Base-by-base conservation (phyloP, 257 asterid genomes). In the Salvia miltiorrhiza region DNA sequence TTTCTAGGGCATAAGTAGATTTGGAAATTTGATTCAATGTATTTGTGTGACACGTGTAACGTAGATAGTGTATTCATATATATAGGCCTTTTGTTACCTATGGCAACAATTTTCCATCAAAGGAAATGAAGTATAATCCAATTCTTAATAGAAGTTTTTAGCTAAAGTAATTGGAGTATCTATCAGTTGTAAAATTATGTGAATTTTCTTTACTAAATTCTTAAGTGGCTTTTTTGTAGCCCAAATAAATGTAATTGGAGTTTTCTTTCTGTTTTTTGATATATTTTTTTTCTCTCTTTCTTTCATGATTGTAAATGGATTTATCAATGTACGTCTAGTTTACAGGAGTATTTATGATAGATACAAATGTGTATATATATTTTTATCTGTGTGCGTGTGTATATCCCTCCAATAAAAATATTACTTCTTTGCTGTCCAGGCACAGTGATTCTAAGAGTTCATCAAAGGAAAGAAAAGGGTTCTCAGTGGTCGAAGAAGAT, bases 381-480 rank as follows among this genome's bases (percentile, higher is more conserved):
- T n/a, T n/a, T n/a, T n/a, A n/a, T n/a, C n/a, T n/a, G n/a, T n/a
- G n/a, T n/a, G n/a, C n/a, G n/a, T n/a, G 28, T 4, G 52, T 21
- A 43, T 20, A 21, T 7, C 67, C 21, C 44, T 13, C 68, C 24
- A 41, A 37, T 41, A 21, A 61, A 61, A 17, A 20, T 32, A 6
- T 43, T 26, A 47, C 56, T 40, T 43, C 56, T 68, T 17, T 71
- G 71, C 40, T 67, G 60, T 72, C 66, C 80, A 93, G 99, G 99
- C 97, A 93, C 73, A 90, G 96, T 76, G 87, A 84, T 78, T 84
- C 84, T 63, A 93, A 81, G 82, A 76, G 43, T 78, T 78, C 85
- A 20, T 59, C 78, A 53, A 87, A 87, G 84, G 90, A 84, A 49
- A 83, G 76, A 45, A 84, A 75, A 78, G 81, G 78, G 65, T 80